These are phyloP conservation scores for Populus davidiana DNA, from an alignment of 345 rosid species.

Conservation along the genomic window DNA sequence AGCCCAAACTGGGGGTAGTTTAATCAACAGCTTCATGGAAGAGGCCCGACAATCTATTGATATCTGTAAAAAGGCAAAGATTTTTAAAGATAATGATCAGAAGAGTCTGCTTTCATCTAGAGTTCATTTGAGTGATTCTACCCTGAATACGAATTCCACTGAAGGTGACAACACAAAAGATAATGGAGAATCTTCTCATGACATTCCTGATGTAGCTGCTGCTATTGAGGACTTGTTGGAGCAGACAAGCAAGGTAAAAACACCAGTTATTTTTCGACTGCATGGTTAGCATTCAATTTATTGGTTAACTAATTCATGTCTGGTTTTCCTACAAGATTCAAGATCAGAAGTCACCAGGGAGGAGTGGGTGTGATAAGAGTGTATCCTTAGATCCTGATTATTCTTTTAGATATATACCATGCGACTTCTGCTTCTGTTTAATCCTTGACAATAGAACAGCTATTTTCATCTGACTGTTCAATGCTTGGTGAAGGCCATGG, in stretches of 20 bases:
- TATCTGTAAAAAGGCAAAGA: slow-evolving; percentile 56
- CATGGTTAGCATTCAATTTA: slow-evolving; percentile 3
- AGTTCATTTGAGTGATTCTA: slow-evolving; percentile 33
- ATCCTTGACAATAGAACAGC: slow-evolving; percentile 61
- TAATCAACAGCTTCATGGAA: slow-evolving; percentile 30
- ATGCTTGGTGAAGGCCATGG: slow-evolving; percentile 44
- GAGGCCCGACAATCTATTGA: slow-evolving; percentile 30
- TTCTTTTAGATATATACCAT: neutral
- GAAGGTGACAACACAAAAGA: slow-evolving; percentile 32
- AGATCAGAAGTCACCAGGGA: slow-evolving; percentile 59
- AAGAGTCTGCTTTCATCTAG: slow-evolving; percentile 32
- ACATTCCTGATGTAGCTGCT: slow-evolving; percentile 85
- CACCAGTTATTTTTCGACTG: slow-evolving; percentile 3
- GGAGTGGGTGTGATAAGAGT: slow-evolving; percentile 41
- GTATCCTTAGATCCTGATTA: slow-evolving; percentile 53
- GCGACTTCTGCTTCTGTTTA: slow-evolving; percentile 22
- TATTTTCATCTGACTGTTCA: slow-evolving; percentile 39
- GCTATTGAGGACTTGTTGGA: slow-evolving; percentile 86
- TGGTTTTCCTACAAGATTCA: slow-evolving; percentile 54
- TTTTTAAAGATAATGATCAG: slow-evolving; percentile 36
- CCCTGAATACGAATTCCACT: slow-evolving; percentile 27
- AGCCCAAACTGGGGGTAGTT: slow-evolving; percentile 26
- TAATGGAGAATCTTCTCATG: slow-evolving; percentile 43
- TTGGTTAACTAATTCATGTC: slow-evolving; percentile 24
- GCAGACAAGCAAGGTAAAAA: slow-evolving; percentile 79